Conservation (phyloP, 257 asterid species). For the Solanum sparsipilum region DNA sequence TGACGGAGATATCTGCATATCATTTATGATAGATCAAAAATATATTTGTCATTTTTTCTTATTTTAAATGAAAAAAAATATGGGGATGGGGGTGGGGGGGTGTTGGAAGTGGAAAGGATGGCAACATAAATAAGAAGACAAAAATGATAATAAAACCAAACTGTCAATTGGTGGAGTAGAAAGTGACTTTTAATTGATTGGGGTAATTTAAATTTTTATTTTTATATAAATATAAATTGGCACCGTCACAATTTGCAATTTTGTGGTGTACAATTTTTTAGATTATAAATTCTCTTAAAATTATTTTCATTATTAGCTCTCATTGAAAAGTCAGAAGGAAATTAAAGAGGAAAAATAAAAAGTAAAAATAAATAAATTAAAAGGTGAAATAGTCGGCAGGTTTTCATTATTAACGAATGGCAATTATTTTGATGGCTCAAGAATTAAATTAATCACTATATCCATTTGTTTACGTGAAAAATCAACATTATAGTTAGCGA, state of each 20-base stretch:
- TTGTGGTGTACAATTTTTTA: neutral
- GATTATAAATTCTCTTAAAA: neutral
- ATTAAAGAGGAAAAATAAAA: neutral
- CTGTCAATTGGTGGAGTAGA: neutral
- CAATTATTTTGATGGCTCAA: too few relatives aligned
- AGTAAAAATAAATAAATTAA: too few relatives aligned
- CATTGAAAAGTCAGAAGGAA: neutral
- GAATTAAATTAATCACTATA: too few relatives aligned
- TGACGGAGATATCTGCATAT: too few relatives aligned
- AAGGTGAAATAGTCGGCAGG: neutral
- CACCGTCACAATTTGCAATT: neutral
- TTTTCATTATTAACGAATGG: too few relatives aligned
- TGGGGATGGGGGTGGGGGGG: fast-evolving
- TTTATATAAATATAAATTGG: neutral
- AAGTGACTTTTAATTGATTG: neutral
- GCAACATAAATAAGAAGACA: neutral
- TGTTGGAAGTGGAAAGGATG: neutral
- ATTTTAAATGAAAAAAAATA: neutral
- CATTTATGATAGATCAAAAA: too few relatives aligned
- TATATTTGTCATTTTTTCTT: too few relatives aligned
- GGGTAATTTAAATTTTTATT: neutral
- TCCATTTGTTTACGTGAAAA: too few relatives aligned
- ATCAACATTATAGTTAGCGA: too few relatives aligned
- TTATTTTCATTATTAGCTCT: neutral
- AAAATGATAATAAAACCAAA: neutral